Conservation (phyloP, 768 basidiomycete genomes). For the Mycena floridula region DNA sequence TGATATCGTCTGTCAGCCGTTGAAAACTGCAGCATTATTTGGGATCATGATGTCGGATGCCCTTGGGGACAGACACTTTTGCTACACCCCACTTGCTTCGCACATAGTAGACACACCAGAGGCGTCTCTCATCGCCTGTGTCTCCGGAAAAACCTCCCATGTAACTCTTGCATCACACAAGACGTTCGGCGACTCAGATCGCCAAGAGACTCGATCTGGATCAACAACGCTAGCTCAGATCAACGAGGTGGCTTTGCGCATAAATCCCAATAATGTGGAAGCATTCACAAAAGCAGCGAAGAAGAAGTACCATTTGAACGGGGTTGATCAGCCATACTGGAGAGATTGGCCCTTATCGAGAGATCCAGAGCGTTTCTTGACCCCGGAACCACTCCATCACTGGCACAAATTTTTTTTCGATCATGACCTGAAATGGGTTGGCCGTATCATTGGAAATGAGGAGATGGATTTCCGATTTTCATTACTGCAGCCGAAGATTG, state of each 20-base stretch:
- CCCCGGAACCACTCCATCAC: too few relatives aligned
- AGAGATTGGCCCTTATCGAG: not conserved
- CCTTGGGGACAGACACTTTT: slow-evolving; percentile 7
- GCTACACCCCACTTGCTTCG: slow-evolving; percentile 1
- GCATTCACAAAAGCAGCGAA: too few relatives aligned
- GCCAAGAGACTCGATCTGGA: slow-evolving; percentile 1
- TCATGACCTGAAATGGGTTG: slow-evolving; percentile 6
- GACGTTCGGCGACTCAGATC: slow-evolving; percentile 5
- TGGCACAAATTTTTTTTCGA: slow-evolving; percentile 7
- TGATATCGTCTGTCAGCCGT: not conserved
- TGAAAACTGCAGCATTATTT: slow-evolving; percentile 5
- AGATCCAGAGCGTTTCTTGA: not conserved
- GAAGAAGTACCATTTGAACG: not conserved
- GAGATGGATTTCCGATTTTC: not conserved
- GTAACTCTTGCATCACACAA: slow-evolving; percentile 4
- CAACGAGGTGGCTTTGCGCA: not conserved
- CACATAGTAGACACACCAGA: slow-evolving; percentile 10
- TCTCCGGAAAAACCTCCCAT: slow-evolving; percentile 4
- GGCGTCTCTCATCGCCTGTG: slow-evolving; percentile 1
- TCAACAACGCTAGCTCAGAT: not conserved
- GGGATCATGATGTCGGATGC: slow-evolving; percentile 6
- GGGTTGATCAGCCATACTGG: not conserved
- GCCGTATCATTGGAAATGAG: not conserved
- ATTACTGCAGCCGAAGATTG: slow-evolving; percentile 26
- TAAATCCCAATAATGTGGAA: not conserved